Evolutionary conservation across 2,329 filamentous ascomycete genomes (phyloP).

Genomic region (Penicillium sp.): DNA sequence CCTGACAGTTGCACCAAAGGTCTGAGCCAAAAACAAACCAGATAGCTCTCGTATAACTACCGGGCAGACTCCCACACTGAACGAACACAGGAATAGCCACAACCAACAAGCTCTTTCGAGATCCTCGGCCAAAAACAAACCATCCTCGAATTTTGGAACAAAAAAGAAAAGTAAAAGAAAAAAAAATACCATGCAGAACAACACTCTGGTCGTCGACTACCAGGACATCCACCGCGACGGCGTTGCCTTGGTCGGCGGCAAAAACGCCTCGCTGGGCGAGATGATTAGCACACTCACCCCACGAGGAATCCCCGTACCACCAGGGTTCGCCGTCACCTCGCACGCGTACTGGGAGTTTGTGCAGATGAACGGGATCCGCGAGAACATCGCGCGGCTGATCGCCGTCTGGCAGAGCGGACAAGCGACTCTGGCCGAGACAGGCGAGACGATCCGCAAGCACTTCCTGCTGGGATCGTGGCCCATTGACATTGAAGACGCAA

Average conservation of each 20-base stretch:
- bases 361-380: conserved; percentile 28
- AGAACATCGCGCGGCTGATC: conserved; percentile 17
- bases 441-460: background rate
- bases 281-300: conserved; percentile 30
- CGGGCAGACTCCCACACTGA: no score
- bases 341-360: conserved; percentile 32
- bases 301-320: conserved; percentile 29
- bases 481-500: conserved; percentile 22
- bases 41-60: no score
- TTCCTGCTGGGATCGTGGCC: conserved; percentile 20
- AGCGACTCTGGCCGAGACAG: background rate
- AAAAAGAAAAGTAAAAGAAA: no score
- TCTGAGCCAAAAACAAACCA: no score
- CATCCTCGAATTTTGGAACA: no score
- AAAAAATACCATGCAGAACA: no score
- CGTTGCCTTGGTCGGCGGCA: conserved; percentile 32
- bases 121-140: no score
- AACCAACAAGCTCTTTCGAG: no score
- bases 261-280: conserved; percentile 37
- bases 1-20: no score
- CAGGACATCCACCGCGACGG: conserved; percentile 7
- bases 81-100: no score
- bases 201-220: no score
- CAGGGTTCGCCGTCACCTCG: conserved; percentile 34
- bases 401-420: background rate